Percentiles rank a stretch among this genome's conserved stretches.
Conservation (phyloP, 805 yeast genomes). For the Schwanniomyces pseudopolymorphus region DNA sequence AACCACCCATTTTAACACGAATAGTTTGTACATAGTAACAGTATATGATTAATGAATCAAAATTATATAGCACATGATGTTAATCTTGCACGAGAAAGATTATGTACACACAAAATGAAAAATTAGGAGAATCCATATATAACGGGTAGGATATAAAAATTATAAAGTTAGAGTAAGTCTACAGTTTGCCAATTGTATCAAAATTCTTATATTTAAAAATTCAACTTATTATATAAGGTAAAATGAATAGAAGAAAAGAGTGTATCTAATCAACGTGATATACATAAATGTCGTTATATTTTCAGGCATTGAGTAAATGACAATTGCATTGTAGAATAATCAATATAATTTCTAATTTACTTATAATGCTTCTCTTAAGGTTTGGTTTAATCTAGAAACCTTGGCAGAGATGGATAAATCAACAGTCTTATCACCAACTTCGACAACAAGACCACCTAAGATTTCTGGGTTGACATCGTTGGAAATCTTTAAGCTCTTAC, state of each 20-base stretch:
- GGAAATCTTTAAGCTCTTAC: constrained; percentile 79
- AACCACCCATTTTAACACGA: constrained; percentile 20
- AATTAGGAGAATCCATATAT: background rate
- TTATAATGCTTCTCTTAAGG: constrained; percentile 83
- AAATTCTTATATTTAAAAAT: constrained; percentile 1
- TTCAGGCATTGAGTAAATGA: constrained; percentile 1
- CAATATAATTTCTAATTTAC: constrained; percentile 5
- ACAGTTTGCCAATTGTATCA: background rate
- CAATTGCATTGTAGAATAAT: background rate
- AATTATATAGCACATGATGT: background rate
- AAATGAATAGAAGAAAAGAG: constrained; percentile 4
- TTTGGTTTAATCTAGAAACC: constrained; percentile 85
- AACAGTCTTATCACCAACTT: constrained; percentile 95
- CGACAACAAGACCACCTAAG: constrained; percentile 93
- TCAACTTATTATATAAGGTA: constrained; percentile 2
- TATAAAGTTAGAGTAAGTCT: background rate
- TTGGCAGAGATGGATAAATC: constrained; percentile 85
- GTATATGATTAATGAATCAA: background rate
- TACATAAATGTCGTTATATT: constrained; percentile 3
- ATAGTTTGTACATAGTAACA: background rate
- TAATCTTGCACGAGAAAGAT: background rate
- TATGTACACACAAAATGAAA: background rate
- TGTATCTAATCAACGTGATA: constrained; percentile 2
- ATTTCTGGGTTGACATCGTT: constrained; percentile 87
- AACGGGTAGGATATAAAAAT: background rate